Evolutionary conservation across 305 asterid genomes (phyloP), one percentile per base, ranked within the genome.

Genomic region (Fraxinus nigra): DNA sequence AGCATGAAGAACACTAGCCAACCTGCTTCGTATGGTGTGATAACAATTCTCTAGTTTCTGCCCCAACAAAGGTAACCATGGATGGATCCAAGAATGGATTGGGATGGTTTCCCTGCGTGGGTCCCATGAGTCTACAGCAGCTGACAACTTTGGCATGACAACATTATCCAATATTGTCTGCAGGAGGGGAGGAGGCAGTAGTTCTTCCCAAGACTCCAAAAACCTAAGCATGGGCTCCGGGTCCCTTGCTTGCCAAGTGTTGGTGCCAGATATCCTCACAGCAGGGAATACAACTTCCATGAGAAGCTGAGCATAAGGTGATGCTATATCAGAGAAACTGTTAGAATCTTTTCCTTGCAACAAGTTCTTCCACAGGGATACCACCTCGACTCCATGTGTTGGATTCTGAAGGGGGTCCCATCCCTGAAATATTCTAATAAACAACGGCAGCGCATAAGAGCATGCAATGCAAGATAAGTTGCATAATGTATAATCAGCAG

Each of bases 361-460:
- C 86, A 95, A 86, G 76, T 83, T 87, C 89, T 88, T 94, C 99
- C 99, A 95, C 80, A 61, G 72, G 28, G 92, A 87, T 30, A 93
- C 89, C 78, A 90, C 82, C 81, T 90, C 94, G 7, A 84, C 83
- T 16, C 97, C 94, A 85, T 95, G 94, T 16, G 86, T 90, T 40
- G 99, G 98, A 87, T 93, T 92, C 86, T 93, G 96, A 83, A 95
- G 98, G 69, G 97, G 97, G 78, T 94, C 92, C 99, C 98, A 95
- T 3, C 97, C 97, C 87, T 94, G 97, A 88, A 95, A 94, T 79
- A 89, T 88, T 85, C 97, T 87, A 80, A 93, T 89, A 74, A 94
- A 92, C 78, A 95, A 81, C 0, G 99, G 99, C 43, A 92, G 85
- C 77, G 99, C 98, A 43, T 88, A 87, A 38, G 93, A 90, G 85